Evolutionary conservation across 495 filamentous ascomycete species (phyloP).

Genomic region (Penicillium atrosanguineum): DNA sequence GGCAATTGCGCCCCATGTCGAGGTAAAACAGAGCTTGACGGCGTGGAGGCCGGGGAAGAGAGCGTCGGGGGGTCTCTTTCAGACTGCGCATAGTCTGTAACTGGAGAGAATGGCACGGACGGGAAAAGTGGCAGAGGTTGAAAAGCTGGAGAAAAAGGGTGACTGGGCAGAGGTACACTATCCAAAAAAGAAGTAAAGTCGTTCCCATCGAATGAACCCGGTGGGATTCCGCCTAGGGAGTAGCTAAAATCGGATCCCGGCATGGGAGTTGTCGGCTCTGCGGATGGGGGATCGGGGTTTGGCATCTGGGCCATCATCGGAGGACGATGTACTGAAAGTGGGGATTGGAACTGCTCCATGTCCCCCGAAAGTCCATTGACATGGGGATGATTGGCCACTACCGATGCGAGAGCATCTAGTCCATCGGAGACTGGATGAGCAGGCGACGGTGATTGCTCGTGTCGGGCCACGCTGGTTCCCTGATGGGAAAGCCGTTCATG

Average conservation of each 20-base stretch:
- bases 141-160: conserved; percentile 40
- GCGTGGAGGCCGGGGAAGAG: conserved; percentile 20
- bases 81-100: conserved; percentile 28
- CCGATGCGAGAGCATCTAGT: conserved; percentile 36
- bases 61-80: conserved; percentile 18
- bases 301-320: conserved; percentile 13
- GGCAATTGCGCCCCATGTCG: conserved; percentile 41
- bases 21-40: conserved; percentile 36
- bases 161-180: conserved; percentile 38
- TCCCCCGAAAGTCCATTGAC: conserved; percentile 1
- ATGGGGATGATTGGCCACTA: conserved; percentile 26
- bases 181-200: conserved; percentile 45
- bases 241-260: conserved; percentile 28
- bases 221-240: conserved; percentile 21
- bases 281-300: conserved; percentile 14
- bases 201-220: conserved; percentile 28
- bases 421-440: conserved; percentile 25
- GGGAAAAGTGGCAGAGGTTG: conserved; percentile 41
- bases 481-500: conserved; percentile 38
- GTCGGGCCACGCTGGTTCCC: conserved; percentile 13
- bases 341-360: conserved; percentile 9
- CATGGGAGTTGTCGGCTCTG: conserved; percentile 17
- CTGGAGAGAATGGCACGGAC: conserved; percentile 29
- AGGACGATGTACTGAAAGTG: conserved; percentile 14
- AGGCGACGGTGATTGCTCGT: conserved; percentile 19